Evolutionary conservation across 2,329 filamentous ascomycete genomes (phyloP).

Genomic region (Amauroascus verrucosus): DNA sequence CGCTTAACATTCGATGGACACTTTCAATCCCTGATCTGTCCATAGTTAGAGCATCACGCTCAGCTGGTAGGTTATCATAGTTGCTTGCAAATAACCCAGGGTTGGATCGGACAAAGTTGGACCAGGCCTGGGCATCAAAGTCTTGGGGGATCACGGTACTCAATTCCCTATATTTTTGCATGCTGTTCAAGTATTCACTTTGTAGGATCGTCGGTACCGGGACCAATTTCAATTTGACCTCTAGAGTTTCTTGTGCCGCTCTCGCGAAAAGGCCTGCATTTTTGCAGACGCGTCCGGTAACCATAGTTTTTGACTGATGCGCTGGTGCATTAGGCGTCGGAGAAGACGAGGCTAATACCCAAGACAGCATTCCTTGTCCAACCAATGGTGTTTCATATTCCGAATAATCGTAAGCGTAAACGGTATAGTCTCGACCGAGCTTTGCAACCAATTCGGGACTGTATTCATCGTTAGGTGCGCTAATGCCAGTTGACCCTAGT

Average conservation of each 20-base stretch:
- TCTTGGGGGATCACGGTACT: slow-evolving; percentile 49
- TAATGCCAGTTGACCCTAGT: slow-evolving; percentile 5
- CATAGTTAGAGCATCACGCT: slow-evolving; percentile 27
- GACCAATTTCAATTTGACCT: slow-evolving; percentile 82
- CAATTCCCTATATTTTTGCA: slow-evolving; percentile 51
- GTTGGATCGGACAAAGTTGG: slow-evolving; percentile 62
- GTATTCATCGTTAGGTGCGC: slow-evolving; percentile 8
- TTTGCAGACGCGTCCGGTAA: slow-evolving; percentile 83
- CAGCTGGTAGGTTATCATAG: slow-evolving; percentile 20
- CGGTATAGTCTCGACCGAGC: slow-evolving; percentile 74
- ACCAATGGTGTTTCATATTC: slow-evolving; percentile 88
- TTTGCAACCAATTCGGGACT: slow-evolving; percentile 78
- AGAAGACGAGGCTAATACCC: slow-evolving; percentile 57
- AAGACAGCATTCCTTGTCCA: slow-evolving; percentile 89
- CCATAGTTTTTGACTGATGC: slow-evolving; percentile 53
- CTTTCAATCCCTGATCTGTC: slow-evolving; percentile 36
- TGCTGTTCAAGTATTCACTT: slow-evolving; percentile 50
- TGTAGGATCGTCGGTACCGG: slow-evolving; percentile 58
- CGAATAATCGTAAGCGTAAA: slow-evolving; percentile 94
- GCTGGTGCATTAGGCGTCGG: slow-evolving; percentile 45
- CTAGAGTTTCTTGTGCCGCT: slow-evolving; percentile 71
- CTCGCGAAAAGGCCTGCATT: slow-evolving; percentile 78
- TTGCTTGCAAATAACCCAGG: slow-evolving; percentile 35
- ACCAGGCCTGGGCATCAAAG: slow-evolving; percentile 68
- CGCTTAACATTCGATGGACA: slow-evolving; percentile 37